These are phyloP conservation scores for Fraxinus xanthoxyloides DNA, from an alignment of 305 asterid species.

Conservation along the genomic window DNA sequence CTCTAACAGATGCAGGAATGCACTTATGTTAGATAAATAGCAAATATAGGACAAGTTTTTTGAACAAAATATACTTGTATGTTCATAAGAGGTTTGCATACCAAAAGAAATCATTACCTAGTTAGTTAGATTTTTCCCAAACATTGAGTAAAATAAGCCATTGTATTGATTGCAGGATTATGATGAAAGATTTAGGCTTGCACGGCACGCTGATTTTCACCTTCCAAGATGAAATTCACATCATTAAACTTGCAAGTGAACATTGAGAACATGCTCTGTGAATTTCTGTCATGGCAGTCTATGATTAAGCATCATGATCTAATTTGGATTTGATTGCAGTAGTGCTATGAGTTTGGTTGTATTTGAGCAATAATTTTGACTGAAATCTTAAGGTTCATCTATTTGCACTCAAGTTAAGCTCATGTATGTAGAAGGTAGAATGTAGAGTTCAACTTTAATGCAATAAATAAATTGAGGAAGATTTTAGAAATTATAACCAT, in stretches of 20 bases:
- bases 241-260: slow-evolving; percentile 35
- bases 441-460: background rate
- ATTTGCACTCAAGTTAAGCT: background rate
- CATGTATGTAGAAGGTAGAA: background rate
- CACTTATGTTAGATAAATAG: background rate
- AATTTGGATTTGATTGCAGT: slow-evolving; percentile 14
- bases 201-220: slow-evolving; percentile 39
- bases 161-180: slow-evolving; percentile 27
- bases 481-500: background rate
- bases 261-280: slow-evolving; percentile 20
- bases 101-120: slow-evolving; percentile 37
- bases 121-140: slow-evolving; percentile 21
- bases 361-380: slow-evolving; percentile 22
- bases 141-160: slow-evolving; percentile 36
- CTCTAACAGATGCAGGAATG: background rate
- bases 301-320: slow-evolving; percentile 30
- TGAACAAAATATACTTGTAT: background rate
- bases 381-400: slow-evolving; percentile 29
- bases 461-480: background rate
- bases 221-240: slow-evolving; percentile 27
- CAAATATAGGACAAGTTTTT: background rate
- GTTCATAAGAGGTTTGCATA: slow-evolving; percentile 8
- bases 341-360: slow-evolving; percentile 23
- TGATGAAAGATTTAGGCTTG: slow-evolving; percentile 29
- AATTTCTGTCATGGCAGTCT: slow-evolving; percentile 23